These are phyloP conservation scores for Borovskyia barvae DNA, from an alignment of 208 protist species.

Conservation along the genomic window DNA sequence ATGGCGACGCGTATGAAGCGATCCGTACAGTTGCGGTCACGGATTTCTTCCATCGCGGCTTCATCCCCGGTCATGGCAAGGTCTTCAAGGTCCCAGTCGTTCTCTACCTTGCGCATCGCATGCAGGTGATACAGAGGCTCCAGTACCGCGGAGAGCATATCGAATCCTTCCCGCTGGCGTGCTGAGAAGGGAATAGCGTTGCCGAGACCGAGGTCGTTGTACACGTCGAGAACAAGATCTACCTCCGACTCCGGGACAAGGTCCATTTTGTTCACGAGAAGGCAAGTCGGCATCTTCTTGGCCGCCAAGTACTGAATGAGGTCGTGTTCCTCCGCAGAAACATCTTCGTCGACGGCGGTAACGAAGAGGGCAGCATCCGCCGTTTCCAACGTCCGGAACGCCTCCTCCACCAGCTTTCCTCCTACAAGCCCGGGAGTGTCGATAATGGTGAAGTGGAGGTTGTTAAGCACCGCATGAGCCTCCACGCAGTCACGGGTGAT, in stretches of 20 bases:
- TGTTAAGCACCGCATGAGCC: conserved; percentile 55
- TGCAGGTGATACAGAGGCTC: conserved; percentile 84
- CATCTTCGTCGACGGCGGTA: conserved; percentile 59
- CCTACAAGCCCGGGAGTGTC: conserved; percentile 87
- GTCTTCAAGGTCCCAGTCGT: conserved; percentile 90
- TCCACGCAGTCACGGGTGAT: conserved; percentile 90
- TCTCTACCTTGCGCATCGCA: conserved; percentile 70
- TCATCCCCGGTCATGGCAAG: conserved; percentile 80
- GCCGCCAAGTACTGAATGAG: conserved; percentile 60
- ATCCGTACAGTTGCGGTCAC: conserved; percentile 77
- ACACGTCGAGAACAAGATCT: conserved; percentile 53
- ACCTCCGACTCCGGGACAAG: conserved; percentile 58
- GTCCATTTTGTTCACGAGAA: conserved; percentile 92
- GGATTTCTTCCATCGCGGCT: conserved; percentile 86
- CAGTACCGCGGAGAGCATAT: conserved; percentile 65
- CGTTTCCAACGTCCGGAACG: conserved; percentile 80
- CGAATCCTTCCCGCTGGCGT: conserved; percentile 59
- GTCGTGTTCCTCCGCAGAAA: conserved; percentile 62
- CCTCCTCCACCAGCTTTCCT: conserved; percentile 79
- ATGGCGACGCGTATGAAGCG: conserved; percentile 89
- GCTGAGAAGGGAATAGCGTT: conserved; percentile 75
- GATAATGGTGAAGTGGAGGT: conserved; percentile 87
- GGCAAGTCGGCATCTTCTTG: conserved; percentile 69
- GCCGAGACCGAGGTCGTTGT: conserved; percentile 69
- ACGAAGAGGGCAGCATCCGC: conserved; percentile 85